Evolutionary conservation across 2,329 filamentous ascomycete genomes (phyloP), one percentile per base, ranked within the genome.

Genomic region (Grosmannia serpens): DNA sequence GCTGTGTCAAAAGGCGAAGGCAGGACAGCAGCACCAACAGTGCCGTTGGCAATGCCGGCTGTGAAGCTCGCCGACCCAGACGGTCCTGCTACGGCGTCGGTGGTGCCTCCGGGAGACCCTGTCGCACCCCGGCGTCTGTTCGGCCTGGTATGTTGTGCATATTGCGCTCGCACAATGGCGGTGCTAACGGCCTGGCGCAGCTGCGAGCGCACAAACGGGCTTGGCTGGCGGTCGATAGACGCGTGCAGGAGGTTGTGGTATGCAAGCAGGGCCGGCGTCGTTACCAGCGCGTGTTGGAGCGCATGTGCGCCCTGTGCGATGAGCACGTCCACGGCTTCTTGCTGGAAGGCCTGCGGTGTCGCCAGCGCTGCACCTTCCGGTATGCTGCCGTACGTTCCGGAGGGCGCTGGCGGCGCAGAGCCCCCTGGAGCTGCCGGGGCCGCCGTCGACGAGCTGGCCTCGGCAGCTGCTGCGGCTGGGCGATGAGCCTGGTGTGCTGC

Each of bases 141-240:
- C 47, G 24, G 26, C 26, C 47, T 4, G 47, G 15, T 65, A 24
- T 68, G 62, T 55, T 80, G 77, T 22, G 73, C 73, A 27, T 76
- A 72, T 58, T 80, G 78, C 2, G 74, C 70, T 33, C 73, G 67
- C 35, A 77, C 68, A 26, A 80, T 61, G 5, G 78, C 75, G 15
- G 71, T 70, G 26, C 74, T 75, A 3, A 83, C 75, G 0, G 75
- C 73, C 58, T 77, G 73, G 49, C 80, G 73, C 11, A 83, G 70
- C 59, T 80, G 76, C 4, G 74, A 72, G 41, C 79, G 73, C 17
- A 73, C 64, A 35, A 77, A 70, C 0, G 78, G 73, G 51, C 77
- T 80, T 0, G 73, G 67, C 57, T 82, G 76, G 2, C 75, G 72
- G 60, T 81, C 77, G 46, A 84, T 83, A 6, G 74, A 73, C 0